Evolutionary conservation across 208 protist genomes (phyloP).

Genomic region (Wallacemonas sp.): DNA sequence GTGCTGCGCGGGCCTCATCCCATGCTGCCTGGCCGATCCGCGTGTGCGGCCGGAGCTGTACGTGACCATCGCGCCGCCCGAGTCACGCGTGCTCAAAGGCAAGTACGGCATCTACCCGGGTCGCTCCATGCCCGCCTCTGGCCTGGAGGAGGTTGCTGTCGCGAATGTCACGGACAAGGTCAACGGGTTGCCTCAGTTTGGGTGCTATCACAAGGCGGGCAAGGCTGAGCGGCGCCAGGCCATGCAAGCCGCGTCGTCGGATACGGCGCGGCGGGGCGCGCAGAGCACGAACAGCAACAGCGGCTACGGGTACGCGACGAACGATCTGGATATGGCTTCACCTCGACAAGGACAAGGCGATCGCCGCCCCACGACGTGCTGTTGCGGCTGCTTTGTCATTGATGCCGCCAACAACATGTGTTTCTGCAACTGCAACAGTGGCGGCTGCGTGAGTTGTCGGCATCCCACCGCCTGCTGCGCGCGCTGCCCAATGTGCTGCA

Average conservation of each 20-base stretch:
- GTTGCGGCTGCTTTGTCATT: constrained; percentile 30
- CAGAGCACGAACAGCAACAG: not conserved
- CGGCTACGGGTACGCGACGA: not conserved
- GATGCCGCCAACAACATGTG: constrained; percentile 16
- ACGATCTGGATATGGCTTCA: not conserved
- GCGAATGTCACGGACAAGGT: constrained; percentile 16
- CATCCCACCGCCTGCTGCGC: constrained; percentile 39
- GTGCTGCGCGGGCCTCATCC: constrained; percentile 44
- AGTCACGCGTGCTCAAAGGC: not conserved
- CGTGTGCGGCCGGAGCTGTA: constrained; percentile 53
- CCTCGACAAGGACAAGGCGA: not conserved
- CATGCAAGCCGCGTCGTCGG: not conserved
- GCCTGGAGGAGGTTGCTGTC: not conserved
- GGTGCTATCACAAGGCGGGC: constrained; percentile 36
- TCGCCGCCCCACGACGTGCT: constrained; percentile 1
- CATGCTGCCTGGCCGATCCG: constrained; percentile 42
- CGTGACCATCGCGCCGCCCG: constrained; percentile 24
- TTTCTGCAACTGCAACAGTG: constrained; percentile 15
- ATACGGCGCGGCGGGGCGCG: too few relatives aligned
- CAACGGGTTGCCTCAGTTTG: constrained; percentile 39
- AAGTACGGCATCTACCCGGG: constrained; percentile 18
- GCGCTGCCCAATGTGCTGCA: constrained; percentile 32
- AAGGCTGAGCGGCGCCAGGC: not conserved
- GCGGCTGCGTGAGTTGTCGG: constrained; percentile 31
- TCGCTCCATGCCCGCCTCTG: not conserved